phyloP scores from a whole-genome alignment of 306 rosid species.

The Senna tora region DNA sequence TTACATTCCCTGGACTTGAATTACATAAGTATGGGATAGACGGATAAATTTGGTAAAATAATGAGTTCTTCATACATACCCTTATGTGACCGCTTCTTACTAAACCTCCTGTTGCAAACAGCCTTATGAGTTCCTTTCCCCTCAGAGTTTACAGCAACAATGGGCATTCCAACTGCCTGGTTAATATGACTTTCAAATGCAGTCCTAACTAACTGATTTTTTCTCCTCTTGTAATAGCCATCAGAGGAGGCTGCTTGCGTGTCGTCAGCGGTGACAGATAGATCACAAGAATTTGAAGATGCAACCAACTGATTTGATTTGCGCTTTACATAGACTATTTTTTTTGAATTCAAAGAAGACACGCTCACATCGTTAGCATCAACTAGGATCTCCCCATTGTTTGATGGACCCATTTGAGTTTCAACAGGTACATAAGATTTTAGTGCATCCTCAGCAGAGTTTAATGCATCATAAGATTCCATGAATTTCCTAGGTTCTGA shows the following conservation, averaged over 20 bases:
- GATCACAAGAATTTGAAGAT: conserved; percentile 62
- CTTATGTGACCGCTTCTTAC: conserved; percentile 61
- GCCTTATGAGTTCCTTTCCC: conserved; percentile 50
- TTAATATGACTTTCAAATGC: conserved; percentile 57
- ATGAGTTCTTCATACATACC: conserved; percentile 59
- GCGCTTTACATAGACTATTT: conserved; percentile 72
- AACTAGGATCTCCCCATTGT: conserved; percentile 49
- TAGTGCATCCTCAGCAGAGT: conserved; percentile 17
- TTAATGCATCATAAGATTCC: conserved; percentile 3
- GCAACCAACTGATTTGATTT: conserved; percentile 92
- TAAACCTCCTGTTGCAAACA: conserved; percentile 55
- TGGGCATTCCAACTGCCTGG: conserved; percentile 47
- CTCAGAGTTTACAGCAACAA: conserved; percentile 47
- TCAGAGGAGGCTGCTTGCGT: conserved; percentile 18
- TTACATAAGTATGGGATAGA: conserved; percentile 25
- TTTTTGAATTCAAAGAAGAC: conserved; percentile 51
- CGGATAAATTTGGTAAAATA: conserved; percentile 20
- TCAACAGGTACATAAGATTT: conserved; percentile 39
- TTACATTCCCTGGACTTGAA: conserved; percentile 22
- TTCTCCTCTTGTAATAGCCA: conserved; percentile 86
- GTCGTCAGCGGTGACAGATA: conserved; percentile 40
- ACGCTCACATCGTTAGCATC: conserved; percentile 43
- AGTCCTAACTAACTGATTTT: conserved; percentile 81
- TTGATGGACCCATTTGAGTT: conserved; percentile 46
- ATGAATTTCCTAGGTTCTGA: conserved; percentile 31